phyloP scores from a whole-genome alignment of 345 rosid species.

The Raphanus raphanistrum region DNA sequence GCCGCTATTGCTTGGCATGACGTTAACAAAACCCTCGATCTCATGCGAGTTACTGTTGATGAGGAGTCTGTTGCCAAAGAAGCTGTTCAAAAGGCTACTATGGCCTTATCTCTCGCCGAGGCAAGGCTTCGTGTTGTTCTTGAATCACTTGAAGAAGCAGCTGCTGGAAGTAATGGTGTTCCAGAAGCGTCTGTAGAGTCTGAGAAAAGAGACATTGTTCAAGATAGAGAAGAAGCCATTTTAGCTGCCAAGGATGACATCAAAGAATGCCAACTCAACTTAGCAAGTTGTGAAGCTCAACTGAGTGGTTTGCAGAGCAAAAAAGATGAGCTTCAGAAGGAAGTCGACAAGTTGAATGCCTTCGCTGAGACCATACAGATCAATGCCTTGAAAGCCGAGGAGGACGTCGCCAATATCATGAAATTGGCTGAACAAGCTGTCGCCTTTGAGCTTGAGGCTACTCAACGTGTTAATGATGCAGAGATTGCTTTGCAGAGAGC shows the following conservation, averaged over 20 bases:
- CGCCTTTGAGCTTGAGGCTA: slow-evolving; percentile 85
- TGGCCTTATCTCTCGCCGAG: slow-evolving; percentile 86
- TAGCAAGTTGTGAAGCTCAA: slow-evolving; percentile 58
- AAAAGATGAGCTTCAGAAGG: slow-evolving; percentile 72
- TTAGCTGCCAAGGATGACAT: slow-evolving; percentile 62
- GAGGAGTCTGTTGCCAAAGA: slow-evolving; percentile 72
- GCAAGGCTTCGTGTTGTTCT: slow-evolving; percentile 67
- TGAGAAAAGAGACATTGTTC: slow-evolving; percentile 29
- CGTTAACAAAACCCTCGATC: slow-evolving; percentile 57
- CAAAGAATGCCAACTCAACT: slow-evolving; percentile 55
- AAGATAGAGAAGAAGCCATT: slow-evolving; percentile 43
- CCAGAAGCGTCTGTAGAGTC: slow-evolving; percentile 41
- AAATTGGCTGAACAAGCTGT: slow-evolving; percentile 95
- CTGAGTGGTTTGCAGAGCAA: slow-evolving; percentile 54
- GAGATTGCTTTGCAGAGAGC: slow-evolving; percentile 77
- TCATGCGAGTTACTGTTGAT: slow-evolving; percentile 57
- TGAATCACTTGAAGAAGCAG: slow-evolving; percentile 54
- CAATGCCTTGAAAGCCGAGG: slow-evolving; percentile 76
- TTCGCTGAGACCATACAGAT: slow-evolving; percentile 69
- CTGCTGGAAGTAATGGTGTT: slow-evolving; percentile 24
- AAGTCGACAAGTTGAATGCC: slow-evolving; percentile 71
- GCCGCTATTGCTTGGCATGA: slow-evolving; percentile 61
- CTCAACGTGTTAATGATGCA: slow-evolving; percentile 66
- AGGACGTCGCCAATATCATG: slow-evolving; percentile 90
- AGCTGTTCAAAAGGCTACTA: slow-evolving; percentile 71